Conservation (phyloP, 495 filamentous ascomycete genomes). For the Aspergillus steynii region DNA sequence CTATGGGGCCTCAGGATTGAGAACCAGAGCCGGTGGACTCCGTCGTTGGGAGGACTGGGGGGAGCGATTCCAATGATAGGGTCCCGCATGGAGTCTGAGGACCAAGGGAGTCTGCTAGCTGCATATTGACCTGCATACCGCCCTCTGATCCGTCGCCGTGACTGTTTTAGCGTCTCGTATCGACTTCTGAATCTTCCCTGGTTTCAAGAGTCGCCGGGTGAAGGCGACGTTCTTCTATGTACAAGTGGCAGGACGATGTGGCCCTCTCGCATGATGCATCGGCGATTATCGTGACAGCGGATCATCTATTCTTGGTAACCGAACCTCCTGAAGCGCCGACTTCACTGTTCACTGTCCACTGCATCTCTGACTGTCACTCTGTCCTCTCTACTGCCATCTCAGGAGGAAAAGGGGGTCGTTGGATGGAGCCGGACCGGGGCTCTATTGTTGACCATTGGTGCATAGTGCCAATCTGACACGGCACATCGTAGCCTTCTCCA, state of each 20-base stretch:
- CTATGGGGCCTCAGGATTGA: too few species aligned
- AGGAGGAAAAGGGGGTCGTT: neutral
- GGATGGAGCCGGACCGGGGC: conserved; percentile 3
- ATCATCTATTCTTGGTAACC: conserved; percentile 2
- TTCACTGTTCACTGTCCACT: too few species aligned
- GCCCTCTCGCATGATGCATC: neutral
- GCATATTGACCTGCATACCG: neutral
- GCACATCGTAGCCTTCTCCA: neutral
- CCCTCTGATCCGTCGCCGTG: neutral
- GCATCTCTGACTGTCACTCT: too few species aligned
- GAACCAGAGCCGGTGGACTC: too few species aligned
- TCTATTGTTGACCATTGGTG: conserved; percentile 4
- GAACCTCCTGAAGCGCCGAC: neutral
- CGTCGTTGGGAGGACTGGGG: too few species aligned
- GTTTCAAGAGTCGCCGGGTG: neutral
- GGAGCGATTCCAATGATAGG: too few species aligned
- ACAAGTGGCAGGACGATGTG: neutral
- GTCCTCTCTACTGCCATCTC: neutral
- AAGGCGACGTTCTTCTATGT: neutral
- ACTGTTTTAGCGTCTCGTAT: neutral
- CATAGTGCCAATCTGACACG: neutral
- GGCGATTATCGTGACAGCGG: neutral
- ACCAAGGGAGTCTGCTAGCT: neutral
- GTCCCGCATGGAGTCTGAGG: neutral
- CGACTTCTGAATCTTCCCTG: neutral